A percentile compares a stretch with the other conserved stretches of the same genome.
These are phyloP conservation scores for Fusarium dlaminii DNA, from an alignment of 2,329 filamentous ascomycete species.

Conservation along the genomic window DNA sequence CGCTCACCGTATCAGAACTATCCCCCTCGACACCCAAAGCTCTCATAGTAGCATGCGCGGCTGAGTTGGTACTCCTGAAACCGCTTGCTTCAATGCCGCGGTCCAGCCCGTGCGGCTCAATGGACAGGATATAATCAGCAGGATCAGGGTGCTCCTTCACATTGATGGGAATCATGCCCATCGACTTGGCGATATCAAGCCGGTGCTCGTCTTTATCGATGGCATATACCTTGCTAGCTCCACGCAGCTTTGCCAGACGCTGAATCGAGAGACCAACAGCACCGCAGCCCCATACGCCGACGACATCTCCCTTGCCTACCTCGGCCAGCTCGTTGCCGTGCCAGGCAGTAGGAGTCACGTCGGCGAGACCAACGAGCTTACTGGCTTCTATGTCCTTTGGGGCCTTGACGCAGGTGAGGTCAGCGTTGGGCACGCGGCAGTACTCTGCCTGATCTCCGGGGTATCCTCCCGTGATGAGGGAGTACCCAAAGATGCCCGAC, in stretches of 20 bases:
- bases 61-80: background rate
- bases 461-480: background rate
- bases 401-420: constrained; percentile 3
- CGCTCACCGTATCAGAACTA: background rate
- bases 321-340: background rate
- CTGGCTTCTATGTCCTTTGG: background rate
- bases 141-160: background rate
- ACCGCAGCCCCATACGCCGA: background rate
- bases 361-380: background rate
- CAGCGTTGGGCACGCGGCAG: background rate
- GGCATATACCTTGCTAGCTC: background rate
- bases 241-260: background rate
- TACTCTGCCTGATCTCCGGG: background rate
- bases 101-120: background rate
- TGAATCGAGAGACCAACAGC: background rate
- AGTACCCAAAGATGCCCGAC: background rate
- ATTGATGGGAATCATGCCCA: background rate
- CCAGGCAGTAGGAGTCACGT: constrained; percentile 3
- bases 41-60: background rate
- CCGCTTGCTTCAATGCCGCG: background rate
- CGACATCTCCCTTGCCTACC: background rate
- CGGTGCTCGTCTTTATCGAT: constrained; percentile 1
- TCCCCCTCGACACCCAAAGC: background rate
- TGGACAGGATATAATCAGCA: background rate
- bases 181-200: background rate